phyloP scores from a whole-genome alignment of 176 grass and related monocot genomes.

The Eleusine indica region DNA sequence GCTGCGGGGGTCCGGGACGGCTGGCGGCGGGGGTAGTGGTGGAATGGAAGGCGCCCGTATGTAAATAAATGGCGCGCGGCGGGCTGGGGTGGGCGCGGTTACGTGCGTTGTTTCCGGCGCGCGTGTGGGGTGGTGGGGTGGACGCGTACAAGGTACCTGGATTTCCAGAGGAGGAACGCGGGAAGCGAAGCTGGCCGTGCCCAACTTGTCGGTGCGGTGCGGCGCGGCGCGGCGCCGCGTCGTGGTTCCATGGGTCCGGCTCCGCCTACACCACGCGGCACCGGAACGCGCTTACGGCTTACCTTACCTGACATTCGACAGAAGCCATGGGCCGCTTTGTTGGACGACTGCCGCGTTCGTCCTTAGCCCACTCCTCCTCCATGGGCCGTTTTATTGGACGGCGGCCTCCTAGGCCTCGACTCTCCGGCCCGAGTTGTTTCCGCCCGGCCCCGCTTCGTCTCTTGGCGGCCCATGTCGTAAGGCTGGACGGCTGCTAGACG shows the following conservation, averaged over 20 bases:
- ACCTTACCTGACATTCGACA: not conserved
- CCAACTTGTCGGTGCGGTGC: slow-evolving; percentile 11
- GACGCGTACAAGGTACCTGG: not conserved
- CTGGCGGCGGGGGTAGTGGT: not conserved
- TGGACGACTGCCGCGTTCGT: not conserved
- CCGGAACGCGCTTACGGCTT: not conserved
- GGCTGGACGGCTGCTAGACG: not conserved
- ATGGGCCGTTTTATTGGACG: not conserved
- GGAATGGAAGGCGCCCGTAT: not conserved
- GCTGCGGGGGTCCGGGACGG: not conserved
- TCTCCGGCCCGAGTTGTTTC: not conserved
- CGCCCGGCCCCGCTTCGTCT: not conserved
- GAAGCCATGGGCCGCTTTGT: not conserved
- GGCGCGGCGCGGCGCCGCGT: not conserved
- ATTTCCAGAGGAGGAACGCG: not conserved
- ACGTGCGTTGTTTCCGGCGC: slow-evolving; percentile 48
- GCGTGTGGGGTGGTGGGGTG: not conserved
- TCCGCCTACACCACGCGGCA: not conserved
- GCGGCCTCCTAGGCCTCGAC: not conserved
- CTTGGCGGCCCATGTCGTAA: not conserved
- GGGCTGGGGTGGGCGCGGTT: slow-evolving; percentile 13
- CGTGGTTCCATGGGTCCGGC: not conserved
- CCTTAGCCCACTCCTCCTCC: not conserved
- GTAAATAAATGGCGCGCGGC: slow-evolving; percentile 31
- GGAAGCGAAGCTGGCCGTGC: not conserved